Percentiles rank a stretch among this genome's conserved stretches.
phyloP scores from a whole-genome alignment of 2,329 filamentous ascomycete genomes.

The Escovopsis sp. region DNA sequence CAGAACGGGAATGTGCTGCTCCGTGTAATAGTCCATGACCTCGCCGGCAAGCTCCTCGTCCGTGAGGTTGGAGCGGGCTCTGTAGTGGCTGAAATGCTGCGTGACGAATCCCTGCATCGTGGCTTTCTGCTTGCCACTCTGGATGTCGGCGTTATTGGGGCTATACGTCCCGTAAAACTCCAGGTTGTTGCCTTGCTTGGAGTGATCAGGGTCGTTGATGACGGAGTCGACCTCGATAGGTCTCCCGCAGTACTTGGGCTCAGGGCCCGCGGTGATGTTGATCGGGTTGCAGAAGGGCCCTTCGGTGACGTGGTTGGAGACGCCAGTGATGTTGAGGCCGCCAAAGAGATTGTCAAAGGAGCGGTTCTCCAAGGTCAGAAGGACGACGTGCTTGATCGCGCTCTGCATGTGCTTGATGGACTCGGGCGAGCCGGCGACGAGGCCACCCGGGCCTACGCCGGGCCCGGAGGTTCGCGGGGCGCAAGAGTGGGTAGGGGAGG shows the following conservation, averaged over 20 bases:
- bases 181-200: conserved; percentile 26
- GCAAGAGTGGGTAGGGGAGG: too few species aligned
- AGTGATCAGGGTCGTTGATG: conserved; percentile 25
- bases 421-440: conserved; percentile 3
- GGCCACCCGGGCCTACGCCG: too few species aligned
- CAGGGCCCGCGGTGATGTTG: conserved; percentile 14
- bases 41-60: conserved; percentile 18
- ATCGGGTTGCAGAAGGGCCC: conserved; percentile 26
- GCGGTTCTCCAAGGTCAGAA: conserved; percentile 30
- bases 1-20: conserved; percentile 25
- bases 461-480: too few species aligned
- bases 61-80: conserved; percentile 11
- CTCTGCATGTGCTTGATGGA: conserved; percentile 14
- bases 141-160: conserved; percentile 21
- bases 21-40: conserved; percentile 29
- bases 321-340: conserved; percentile 20
- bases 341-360: conserved; percentile 28
- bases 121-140: conserved; percentile 15
- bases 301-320: conserved; percentile 26
- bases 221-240: conserved; percentile 25
- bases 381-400: conserved; percentile 32
- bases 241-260: conserved; percentile 13
- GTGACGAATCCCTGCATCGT: conserved; percentile 24
- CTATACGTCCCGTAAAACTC: conserved; percentile 26
- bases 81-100: conserved; percentile 23